Percentiles rank a stretch among this genome's conserved stretches.
Evolutionary conservation across 2,329 filamentous ascomycete species (phyloP).

Genomic region (Ophiostoma sp.): DNA sequence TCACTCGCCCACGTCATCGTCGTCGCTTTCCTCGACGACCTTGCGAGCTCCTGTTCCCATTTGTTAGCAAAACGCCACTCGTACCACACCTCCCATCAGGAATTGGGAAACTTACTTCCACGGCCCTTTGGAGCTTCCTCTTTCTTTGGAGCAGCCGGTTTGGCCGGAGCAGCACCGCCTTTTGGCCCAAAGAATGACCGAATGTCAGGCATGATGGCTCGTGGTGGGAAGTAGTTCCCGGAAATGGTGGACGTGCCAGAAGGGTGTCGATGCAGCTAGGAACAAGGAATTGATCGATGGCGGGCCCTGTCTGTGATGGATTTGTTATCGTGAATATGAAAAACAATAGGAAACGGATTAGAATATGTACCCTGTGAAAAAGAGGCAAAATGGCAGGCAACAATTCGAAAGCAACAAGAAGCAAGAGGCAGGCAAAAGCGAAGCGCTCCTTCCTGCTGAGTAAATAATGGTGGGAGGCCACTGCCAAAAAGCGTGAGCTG

Average conservation of each 20-base stretch:
- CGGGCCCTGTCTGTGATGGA: not conserved
- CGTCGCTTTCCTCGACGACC: slow-evolving; percentile 34
- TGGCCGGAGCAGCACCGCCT: slow-evolving; percentile 43
- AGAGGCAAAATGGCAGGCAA: slow-evolving; percentile 3
- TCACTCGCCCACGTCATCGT: slow-evolving; percentile 36
- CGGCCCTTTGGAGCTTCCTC: slow-evolving; percentile 35
- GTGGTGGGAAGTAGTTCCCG: not conserved
- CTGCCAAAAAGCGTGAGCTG: not conserved
- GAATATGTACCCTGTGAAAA: not conserved
- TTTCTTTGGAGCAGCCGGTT: slow-evolving; percentile 43
- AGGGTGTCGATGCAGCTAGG: not conserved
- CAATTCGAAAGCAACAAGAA: slow-evolving; percentile 17
- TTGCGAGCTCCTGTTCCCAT: slow-evolving; percentile 33
- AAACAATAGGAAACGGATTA: not conserved
- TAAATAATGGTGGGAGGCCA: not conserved
- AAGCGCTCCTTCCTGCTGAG: not conserved
- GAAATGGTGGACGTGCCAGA: not conserved
- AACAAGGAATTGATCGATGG: not conserved
- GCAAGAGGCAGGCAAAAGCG: not conserved
- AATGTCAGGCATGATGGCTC: slow-evolving; percentile 65
- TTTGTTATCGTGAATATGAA: not conserved
- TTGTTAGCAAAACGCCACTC: slow-evolving; percentile 1
- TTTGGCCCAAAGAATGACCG: slow-evolving; percentile 73
- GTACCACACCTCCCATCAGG: not conserved
- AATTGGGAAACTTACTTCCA: slow-evolving; percentile 23